These are phyloP conservation scores for Thraustochytrium sp. DNA, from an alignment of 352 stramenopile species.

Conservation along the genomic window DNA sequence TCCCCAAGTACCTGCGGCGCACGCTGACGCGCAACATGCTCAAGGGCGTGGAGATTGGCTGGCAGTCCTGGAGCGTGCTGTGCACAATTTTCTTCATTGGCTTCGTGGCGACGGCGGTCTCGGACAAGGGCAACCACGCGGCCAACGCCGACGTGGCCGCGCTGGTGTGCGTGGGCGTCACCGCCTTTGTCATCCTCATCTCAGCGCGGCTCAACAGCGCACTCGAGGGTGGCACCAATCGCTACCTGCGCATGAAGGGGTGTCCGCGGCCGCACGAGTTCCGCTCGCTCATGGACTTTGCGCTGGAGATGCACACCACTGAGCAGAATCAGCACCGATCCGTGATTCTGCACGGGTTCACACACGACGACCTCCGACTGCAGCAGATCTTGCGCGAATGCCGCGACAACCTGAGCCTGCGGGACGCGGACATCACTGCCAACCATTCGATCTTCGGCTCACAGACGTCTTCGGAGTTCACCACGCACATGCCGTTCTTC, in stretches of 20 bases:
- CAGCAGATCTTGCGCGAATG: neutral
- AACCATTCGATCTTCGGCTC: neutral
- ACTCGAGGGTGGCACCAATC: neutral
- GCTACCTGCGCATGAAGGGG: neutral
- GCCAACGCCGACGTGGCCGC: neutral
- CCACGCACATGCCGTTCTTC: neutral
- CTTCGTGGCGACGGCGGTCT: neutral
- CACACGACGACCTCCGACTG: neutral
- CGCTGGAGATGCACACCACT: neutral
- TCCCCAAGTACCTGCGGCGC: conserved; percentile 1
- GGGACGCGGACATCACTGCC: neutral
- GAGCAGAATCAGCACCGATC: neutral
- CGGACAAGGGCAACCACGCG: neutral
- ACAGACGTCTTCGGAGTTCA: neutral
- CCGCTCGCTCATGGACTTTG: neutral
- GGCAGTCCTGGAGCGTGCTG: neutral
- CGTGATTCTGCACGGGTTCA: neutral
- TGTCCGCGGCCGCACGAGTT: neutral
- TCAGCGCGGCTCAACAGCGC: neutral
- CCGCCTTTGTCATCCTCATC: neutral
- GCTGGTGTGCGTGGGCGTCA: neutral
- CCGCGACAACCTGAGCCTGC: neutral
- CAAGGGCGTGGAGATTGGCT: neutral
- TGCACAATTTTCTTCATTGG: neutral
- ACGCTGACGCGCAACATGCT: neutral